Percentiles rank a stretch among this genome's conserved stretches.
These are phyloP conservation scores for Penicillium nucicola DNA, from an alignment of 495 filamentous ascomycete genomes.

Conservation along the genomic window DNA sequence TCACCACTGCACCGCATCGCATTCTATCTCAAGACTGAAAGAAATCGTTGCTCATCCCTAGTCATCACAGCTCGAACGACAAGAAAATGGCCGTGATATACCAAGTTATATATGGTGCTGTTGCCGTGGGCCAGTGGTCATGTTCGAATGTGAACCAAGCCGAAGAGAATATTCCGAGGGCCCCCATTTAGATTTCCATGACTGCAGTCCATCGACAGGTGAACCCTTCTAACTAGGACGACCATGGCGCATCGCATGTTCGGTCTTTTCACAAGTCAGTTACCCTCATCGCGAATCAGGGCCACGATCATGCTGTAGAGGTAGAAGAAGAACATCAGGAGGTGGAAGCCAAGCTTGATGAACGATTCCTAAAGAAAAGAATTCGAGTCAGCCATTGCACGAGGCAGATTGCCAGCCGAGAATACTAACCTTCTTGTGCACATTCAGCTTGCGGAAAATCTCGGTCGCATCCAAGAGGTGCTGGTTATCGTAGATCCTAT, in stretches of 20 bases:
- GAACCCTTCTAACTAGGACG: constrained; percentile 18
- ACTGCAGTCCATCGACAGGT: neutral
- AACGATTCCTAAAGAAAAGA: constrained; percentile 77
- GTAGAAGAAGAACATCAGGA: constrained; percentile 99
- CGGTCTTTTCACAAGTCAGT: constrained; percentile 55
- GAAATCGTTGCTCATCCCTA: constrained; percentile 7
- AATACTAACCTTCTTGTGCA: constrained; percentile 88
- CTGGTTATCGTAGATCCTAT: constrained; percentile 92
- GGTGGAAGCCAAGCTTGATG: constrained; percentile 97
- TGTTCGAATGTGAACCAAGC: constrained; percentile 2
- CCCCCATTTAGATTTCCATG: neutral
- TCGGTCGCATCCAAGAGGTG: constrained; percentile 97
- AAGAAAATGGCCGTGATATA: neutral
- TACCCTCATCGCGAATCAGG: constrained; percentile 89
- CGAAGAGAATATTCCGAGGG: neutral
- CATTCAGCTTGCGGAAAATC: constrained; percentile 98
- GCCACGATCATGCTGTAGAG: constrained; percentile 99
- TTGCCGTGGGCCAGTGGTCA: neutral
- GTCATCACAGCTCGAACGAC: constrained; percentile 2
- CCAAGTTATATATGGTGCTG: constrained; percentile 7
- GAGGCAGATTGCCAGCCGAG: neutral
- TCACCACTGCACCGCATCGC: constrained; percentile 7
- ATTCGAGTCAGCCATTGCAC: neutral
- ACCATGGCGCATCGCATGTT: constrained; percentile 42
- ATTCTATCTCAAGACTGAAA: constrained; percentile 19